phyloP scores from a whole-genome alignment of 2,329 filamentous ascomycete species.

The Xenoacremonium recifei region DNA sequence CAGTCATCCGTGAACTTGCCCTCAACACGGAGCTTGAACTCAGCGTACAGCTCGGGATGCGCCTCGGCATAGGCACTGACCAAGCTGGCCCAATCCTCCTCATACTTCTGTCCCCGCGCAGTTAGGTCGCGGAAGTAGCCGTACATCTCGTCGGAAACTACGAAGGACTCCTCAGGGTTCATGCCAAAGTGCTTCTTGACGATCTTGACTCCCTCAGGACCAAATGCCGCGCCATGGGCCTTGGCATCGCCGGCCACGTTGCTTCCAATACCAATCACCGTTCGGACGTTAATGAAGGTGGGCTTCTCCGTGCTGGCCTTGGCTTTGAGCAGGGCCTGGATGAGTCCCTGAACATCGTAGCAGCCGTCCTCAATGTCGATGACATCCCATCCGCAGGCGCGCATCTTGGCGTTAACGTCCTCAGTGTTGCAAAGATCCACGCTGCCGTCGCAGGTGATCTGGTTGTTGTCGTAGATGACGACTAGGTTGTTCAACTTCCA shows the following conservation, averaged over 20 bases:
- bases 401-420: constrained; percentile 58
- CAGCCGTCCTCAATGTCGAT: constrained; percentile 53
- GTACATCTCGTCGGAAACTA: constrained; percentile 44
- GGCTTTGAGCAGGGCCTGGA: constrained; percentile 45
- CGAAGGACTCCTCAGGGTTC: constrained; percentile 34
- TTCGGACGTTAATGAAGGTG: constrained; percentile 57
- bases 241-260: constrained; percentile 48
- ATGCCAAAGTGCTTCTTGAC: constrained; percentile 34
- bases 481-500: constrained; percentile 54
- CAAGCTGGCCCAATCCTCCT: constrained; percentile 45
- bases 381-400: constrained; percentile 55
- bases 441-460: constrained; percentile 57
- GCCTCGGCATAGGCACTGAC: constrained; percentile 41
- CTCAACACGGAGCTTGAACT: constrained; percentile 46
- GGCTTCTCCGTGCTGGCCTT: constrained; percentile 46
- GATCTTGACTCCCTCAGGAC: constrained; percentile 47
- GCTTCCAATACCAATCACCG: constrained; percentile 55
- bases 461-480: constrained; percentile 61
- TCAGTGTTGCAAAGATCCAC: constrained; percentile 54
- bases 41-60: constrained; percentile 48
- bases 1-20: constrained; percentile 49
- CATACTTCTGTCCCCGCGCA: constrained; percentile 41
- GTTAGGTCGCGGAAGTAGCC: constrained; percentile 48
- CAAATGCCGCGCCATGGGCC: constrained; percentile 59
- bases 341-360: constrained; percentile 43